A percentile compares a stretch with the other conserved stretches of the same genome.
Conservation (phyloP, 139 green algal species). For the Coelastrella sp. region DNA sequence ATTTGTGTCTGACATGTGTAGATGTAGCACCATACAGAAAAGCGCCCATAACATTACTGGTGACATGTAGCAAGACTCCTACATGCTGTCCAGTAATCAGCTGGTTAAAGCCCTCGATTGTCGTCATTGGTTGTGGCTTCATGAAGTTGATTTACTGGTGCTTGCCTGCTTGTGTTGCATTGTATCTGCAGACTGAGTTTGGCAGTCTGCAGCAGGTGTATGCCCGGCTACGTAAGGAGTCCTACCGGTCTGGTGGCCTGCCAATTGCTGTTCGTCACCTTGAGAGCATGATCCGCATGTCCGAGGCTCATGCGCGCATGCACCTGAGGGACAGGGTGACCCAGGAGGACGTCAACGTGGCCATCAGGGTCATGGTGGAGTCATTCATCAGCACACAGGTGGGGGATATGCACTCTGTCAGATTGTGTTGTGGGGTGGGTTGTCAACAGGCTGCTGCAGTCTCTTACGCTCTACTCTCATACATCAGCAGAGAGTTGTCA, state of each 20-base stretch:
- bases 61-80: no score
- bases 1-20: no score
- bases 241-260: conserved; percentile 86
- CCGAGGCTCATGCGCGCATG: conserved; percentile 95
- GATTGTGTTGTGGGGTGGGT: not conserved
- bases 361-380: conserved; percentile 86
- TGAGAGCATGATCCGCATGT: conserved; percentile 98
- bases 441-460: no score
- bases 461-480: no score
- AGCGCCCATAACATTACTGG: no score
- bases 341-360: conserved; percentile 84
- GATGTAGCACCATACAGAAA: no score
- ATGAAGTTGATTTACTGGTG: not conserved
- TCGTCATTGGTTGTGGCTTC: no score
- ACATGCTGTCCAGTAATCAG: no score
- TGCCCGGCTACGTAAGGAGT: conserved; percentile 59
- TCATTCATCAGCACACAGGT: conserved; percentile 90
- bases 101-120: no score
- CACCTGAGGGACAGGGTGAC: conserved; percentile 93
- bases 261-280: conserved; percentile 97
- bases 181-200: conserved; percentile 30
- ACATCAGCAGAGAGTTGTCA: no score
- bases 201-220: conserved; percentile 59
- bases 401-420: not conserved
- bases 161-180: not conserved